Conservation (phyloP, 2,329 filamentous ascomycete species). For the Aureobasidium vineae region DNA sequence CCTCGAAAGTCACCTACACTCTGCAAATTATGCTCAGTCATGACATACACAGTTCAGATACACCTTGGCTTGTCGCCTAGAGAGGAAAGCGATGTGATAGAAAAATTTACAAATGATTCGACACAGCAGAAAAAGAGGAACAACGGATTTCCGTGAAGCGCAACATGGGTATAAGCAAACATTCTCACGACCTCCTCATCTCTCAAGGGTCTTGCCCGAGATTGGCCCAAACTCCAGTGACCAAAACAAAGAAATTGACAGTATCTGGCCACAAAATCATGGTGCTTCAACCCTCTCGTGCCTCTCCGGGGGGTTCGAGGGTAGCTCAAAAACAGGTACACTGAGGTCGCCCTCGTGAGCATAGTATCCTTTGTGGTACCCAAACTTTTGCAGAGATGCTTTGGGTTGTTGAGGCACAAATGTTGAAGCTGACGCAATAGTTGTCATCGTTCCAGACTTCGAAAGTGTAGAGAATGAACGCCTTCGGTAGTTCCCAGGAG, state of each 20-base stretch:
- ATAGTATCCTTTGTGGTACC: conserved; percentile 8
- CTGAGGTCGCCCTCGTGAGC: conserved; percentile 4
- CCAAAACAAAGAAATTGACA: background rate
- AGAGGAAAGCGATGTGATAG: background rate
- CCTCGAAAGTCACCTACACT: background rate
- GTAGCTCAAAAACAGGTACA: conserved; percentile 22
- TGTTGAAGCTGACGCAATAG: conserved; percentile 5
- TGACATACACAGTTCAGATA: background rate
- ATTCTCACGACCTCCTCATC: background rate
- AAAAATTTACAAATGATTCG: background rate
- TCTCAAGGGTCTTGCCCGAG: conserved; percentile 23
- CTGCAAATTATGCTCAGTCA: background rate
- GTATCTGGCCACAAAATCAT: background rate
- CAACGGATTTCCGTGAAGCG: background rate
- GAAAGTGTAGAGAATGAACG: conserved; percentile 16
- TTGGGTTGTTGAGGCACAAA: conserved; percentile 5
- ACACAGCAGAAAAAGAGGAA: background rate
- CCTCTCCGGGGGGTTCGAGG: background rate
- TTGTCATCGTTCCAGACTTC: conserved; percentile 19
- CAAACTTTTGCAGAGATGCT: conserved; percentile 1
- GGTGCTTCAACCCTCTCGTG: conserved; percentile 16
- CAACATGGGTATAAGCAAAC: conserved; percentile 11
- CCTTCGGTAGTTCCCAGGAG: background rate
- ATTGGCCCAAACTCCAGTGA: background rate
- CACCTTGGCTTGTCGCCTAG: background rate